Evolutionary conservation across 352 stramenopile species (phyloP), one percentile per base, ranked within the genome.

Genomic region (Plasmopara viticola): DNA sequence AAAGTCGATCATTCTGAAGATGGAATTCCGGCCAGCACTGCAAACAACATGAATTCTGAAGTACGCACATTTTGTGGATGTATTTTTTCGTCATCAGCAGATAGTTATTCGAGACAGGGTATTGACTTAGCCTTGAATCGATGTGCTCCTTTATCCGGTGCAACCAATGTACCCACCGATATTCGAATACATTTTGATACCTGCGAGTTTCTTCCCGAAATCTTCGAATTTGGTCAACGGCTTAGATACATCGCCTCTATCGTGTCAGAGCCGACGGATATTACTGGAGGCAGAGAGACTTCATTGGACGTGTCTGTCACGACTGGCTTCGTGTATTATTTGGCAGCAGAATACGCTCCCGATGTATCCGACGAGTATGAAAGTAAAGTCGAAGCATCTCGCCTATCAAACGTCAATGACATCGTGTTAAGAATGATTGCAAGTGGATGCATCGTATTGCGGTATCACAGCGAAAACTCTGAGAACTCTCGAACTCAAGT

Each of bases 181-280:
- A 52, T 84, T 25, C 74, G 70, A 5, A 63, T 90, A 14, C 74
- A 90, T 35, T 57, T 87, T 10, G 74, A 87, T 38, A 73, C 63
- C 4, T 86, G 74, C 28, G 74, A 80, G 10, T 38, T 87, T 5
- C 62, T 72, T 10, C 78, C 76, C 9, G 53, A 68, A 7, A 72
- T 85, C 13, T 48, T 78, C 4, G 67, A 79, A 20, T 65, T 89
- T 28, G 68, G 70, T 5, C 65, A 74, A 35, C 59, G 76, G 6
- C 33, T 76, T 5, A 59, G 68, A 38, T 72, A 75, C 2, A 84
- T 87, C 30, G 35, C 84, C 18, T 64, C 64, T 3, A 65, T 72
- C n/a, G 54, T 81, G 35, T 68, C 73, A 4, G 50, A 59, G 4
- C 50, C 86, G 31, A 51, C 52, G 7, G 55, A 63, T 2, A 78